A percentile compares a stretch with the other conserved stretches of the same genome.
These are phyloP conservation scores for Trypethelium eluteriae DNA, from an alignment of 495 filamentous ascomycete genomes.

Conservation along the genomic window DNA sequence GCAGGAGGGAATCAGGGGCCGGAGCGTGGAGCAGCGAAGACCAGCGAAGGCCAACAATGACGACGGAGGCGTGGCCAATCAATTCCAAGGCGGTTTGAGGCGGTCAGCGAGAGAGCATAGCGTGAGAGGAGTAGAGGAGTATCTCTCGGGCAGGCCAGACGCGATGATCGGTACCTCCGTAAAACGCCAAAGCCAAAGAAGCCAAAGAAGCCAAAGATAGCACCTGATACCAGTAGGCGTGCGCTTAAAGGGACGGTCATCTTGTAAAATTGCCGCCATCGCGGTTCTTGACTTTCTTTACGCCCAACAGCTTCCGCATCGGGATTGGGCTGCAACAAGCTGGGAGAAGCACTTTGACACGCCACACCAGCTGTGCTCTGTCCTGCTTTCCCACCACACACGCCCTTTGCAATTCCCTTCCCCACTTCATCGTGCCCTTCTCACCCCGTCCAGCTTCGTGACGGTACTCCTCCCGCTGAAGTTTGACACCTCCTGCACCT, in stretches of 20 bases:
- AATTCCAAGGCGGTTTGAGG: too few species aligned
- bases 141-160: not conserved
- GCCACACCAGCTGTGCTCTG: not conserved
- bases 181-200: not conserved
- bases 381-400: not conserved
- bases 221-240: not conserved
- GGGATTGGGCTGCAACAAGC: slow-evolving; percentile 7
- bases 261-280: too few species aligned
- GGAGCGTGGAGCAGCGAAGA: not conserved
- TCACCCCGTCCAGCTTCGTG: not conserved
- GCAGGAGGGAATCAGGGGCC: not conserved
- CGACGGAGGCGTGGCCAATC: not conserved
- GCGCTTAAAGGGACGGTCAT: too few species aligned
- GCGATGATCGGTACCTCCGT: not conserved
- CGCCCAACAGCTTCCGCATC: slow-evolving; percentile 4
- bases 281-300: not conserved
- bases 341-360: not conserved
- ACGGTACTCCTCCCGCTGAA: not conserved
- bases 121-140: too few species aligned
- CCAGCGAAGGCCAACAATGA: not conserved
- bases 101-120: too few species aligned
- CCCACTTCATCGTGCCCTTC: not conserved
- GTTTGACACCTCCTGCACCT: not conserved
- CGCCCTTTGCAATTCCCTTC: not conserved
- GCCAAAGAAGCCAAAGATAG: not conserved